Base-by-base conservation (phyloP, 2,329 filamentous ascomycete species). In the Karstenula rhodostoma region DNA sequence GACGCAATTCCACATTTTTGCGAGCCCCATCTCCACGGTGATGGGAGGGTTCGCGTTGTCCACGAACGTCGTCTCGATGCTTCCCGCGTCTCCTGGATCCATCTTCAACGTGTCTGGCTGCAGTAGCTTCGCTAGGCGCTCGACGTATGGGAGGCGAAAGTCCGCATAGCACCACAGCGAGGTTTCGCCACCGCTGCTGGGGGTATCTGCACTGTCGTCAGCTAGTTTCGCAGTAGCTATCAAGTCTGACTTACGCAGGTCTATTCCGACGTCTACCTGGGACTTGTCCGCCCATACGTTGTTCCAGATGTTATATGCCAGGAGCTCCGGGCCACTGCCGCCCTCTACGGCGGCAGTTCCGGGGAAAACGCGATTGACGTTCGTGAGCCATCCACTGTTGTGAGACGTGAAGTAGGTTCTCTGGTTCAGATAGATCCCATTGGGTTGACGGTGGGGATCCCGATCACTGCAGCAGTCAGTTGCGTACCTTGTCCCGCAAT, bases 161-260 rank as follows among this genome's bases (percentile, higher is more conserved):
- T 80, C 78, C 8, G 77, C 72, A 55, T 79, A 80, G 63, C 72
- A 76, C 77, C 77, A 79, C 1, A 80, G 70, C 3, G 75, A 76
- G 2, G 73, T 77, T 10, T 74, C 69, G 23, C 71, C 74, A 47
- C 77, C 77, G 1, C 75, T 77, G 19, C 71, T 75, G 3, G 77
- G 70, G 0, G 77, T 79, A 62, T 80, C 67, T 73, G 17, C 10
- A 13, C 4, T 8, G n/a, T 27, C 35, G 43, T 47, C 40, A 44
- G 57, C 25, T 58, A 48, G 19, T 13, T 9, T 42, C 13, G 17
- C 1, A 37, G 33, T 42, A 40, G 5, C 4, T 13, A 6, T 23
- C 6, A n/a, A 8, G 8, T 15, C n/a, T 43, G 13, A 40, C 67
- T 56, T 66, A 69, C 69, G 67, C 4, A 74, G 68, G 54, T 79